Percentiles rank a stretch among this genome's conserved stretches.
These are phyloP conservation scores for Clitopilus passeckerianus DNA, from an alignment of 768 basidiomycete genomes.

Conservation along the genomic window DNA sequence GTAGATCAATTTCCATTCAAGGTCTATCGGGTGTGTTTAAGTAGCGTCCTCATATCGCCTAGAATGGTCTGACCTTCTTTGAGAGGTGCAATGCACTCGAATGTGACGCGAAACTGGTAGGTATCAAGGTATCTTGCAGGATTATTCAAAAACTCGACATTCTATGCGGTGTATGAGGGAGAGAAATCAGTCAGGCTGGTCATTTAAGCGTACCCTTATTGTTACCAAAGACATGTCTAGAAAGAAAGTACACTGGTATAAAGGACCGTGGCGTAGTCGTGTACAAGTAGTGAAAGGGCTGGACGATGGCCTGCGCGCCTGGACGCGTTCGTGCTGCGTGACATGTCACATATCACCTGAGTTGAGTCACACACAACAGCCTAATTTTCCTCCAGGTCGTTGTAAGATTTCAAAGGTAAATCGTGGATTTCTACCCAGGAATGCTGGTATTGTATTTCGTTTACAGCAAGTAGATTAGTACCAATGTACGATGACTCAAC, in stretches of 20 bases:
- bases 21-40: constrained; percentile 44
- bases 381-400: too few relatives aligned
- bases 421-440: too few relatives aligned
- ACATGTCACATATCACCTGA: neutral
- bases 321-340: neutral
- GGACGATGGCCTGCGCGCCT: neutral
- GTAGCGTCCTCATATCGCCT: neutral
- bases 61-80: constrained; percentile 62
- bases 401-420: too few relatives aligned
- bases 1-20: constrained; percentile 98
- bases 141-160: constrained; percentile 90
- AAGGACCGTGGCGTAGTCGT: neutral
- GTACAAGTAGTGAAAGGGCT: neutral
- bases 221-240: constrained; percentile 63
- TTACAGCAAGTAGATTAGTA: too few relatives aligned
- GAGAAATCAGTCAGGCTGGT: neutral
- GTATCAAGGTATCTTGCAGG: constrained; percentile 88
- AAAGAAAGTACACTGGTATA: neutral
- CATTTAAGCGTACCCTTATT: constrained; percentile 45
- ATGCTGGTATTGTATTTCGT: too few relatives aligned
- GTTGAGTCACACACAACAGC: neutral
- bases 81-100: constrained; percentile 91
- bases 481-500: neutral
- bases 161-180: constrained; percentile 30
- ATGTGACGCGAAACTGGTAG: constrained; percentile 93